phyloP scores from a whole-genome alignment of 441 rosid genomes.

The Bruguiera hainesii region DNA sequence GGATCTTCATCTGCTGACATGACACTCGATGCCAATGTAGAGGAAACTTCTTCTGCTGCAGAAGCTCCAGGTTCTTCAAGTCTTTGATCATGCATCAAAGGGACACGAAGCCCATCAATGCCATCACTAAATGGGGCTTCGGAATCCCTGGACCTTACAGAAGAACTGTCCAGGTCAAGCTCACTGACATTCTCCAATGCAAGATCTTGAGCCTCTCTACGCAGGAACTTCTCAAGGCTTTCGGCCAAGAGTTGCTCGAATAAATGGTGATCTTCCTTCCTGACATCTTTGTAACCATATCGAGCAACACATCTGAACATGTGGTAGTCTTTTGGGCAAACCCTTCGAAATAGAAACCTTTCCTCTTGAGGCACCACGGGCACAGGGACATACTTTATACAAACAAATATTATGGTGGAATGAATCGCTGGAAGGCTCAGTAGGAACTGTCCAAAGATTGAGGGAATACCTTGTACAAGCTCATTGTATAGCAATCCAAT shows the following conservation, averaged over 20 bases:
- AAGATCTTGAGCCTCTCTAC: slow-evolving; percentile 68
- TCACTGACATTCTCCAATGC: slow-evolving; percentile 54
- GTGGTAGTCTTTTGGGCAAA: slow-evolving; percentile 90
- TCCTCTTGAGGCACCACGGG: slow-evolving; percentile 92
- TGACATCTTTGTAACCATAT: slow-evolving; percentile 85
- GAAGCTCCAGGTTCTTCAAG: slow-evolving; percentile 29
- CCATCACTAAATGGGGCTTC: slow-evolving; percentile 11
- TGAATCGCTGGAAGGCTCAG: slow-evolving; percentile 90
- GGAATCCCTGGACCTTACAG: slow-evolving; percentile 33
- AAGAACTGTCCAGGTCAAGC: slow-evolving; percentile 41
- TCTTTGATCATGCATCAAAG: slow-evolving; percentile 45
- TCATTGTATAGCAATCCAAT: slow-evolving; percentile 82
- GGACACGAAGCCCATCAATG: slow-evolving; percentile 49
- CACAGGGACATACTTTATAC: slow-evolving; percentile 90
- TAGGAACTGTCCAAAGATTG: slow-evolving; percentile 81
- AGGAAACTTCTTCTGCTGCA: slow-evolving; percentile 27
- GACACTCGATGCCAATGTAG: slow-evolving; percentile 43
- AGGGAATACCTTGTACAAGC: slow-evolving; percentile 89
- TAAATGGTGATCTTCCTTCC: slow-evolving; percentile 75
- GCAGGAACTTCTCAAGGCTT: slow-evolving; percentile 78
- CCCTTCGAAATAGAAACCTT: slow-evolving; percentile 81
- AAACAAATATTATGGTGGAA: slow-evolving; percentile 78
- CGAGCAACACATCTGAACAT: slow-evolving; percentile 89
- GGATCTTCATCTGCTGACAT: slow-evolving; percentile 68
- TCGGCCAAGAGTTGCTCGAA: slow-evolving; percentile 85